Evolutionary conservation across 495 filamentous ascomycete species (phyloP), one percentile per base, ranked within the genome.

Genomic region (Rhypophila decipiens): DNA sequence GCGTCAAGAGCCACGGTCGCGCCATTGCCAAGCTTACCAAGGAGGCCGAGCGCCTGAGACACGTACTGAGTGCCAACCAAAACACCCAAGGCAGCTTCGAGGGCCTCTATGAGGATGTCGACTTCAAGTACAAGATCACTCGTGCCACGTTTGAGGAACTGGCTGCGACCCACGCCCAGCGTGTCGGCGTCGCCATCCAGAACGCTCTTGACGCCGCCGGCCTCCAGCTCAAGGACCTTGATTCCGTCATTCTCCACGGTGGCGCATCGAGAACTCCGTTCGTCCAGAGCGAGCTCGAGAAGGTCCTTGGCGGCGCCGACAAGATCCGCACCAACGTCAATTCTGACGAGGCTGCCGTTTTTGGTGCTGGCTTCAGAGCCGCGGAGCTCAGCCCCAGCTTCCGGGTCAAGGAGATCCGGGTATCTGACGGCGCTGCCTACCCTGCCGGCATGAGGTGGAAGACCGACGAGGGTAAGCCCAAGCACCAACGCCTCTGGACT

Each of bases 311-410:
- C 9, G 75, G 73, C 13, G 72, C 79, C 5, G 79, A 83, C 42
- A 96, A 95, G 71, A 74, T 99, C 49, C 82, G 87, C 46, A 84
- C 85, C 55, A 97, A 90, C 57, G 94, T 99, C 55, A 99, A 99
- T 67, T 84, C 90, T 22, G 94, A 99, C 63, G 94, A 99, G 69
- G 82, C 94, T 13, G 93, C 94, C 40, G 93, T 95, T 13, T 95
- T 99, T 66, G 94, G 94, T 53, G 94, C 94, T 42, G 89, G 88
- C 17, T 97, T 97, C 75, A 88, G 88, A 61, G 94, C 85, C 23
- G 94, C 94, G 39, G 83, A 83, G 50, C 75, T 97, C 41, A 94
- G 86, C 66, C 88, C 90, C 29, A 89, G 83, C 59, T 99, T 99
- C 77, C 82, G 87, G 42, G 94, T 99, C 57, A 99, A 96, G 74